Percentiles rank a stretch among this genome's conserved stretches.
Evolutionary conservation across 2,329 filamentous ascomycete species (phyloP).

Genomic region (Coniella lustricola): DNA sequence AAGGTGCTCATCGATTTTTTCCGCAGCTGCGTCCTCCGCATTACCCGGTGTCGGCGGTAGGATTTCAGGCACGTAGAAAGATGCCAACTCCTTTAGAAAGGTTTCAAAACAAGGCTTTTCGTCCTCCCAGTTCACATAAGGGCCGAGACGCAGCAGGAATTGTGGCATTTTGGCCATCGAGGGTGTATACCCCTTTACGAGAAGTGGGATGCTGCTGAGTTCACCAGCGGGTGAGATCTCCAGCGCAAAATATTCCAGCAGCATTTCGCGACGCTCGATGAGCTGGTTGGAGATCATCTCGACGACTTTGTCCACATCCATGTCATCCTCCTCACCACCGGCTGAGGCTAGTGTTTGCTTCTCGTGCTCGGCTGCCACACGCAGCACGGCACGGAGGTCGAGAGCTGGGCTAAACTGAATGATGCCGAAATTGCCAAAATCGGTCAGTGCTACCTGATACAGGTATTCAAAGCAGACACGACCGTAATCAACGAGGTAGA

Average conservation of each 20-base stretch:
- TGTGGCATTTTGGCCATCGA: constrained; percentile 78
- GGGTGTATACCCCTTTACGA: constrained; percentile 85
- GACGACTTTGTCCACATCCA: constrained; percentile 61
- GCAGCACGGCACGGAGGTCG: constrained; percentile 61
- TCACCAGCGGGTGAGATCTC: constrained; percentile 73
- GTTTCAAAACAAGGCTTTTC: constrained; percentile 82
- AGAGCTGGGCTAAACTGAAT: constrained; percentile 76
- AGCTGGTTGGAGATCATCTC: constrained; percentile 61
- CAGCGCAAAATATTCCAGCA: constrained; percentile 86
- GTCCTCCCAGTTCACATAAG: constrained; percentile 77
- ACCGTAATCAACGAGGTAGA: constrained; percentile 91
- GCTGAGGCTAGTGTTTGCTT: constrained; percentile 33
- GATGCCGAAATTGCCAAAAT: constrained; percentile 89
- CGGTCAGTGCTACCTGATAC: constrained; percentile 88
- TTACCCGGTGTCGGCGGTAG: constrained; percentile 48
- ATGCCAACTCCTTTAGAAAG: constrained; percentile 79
- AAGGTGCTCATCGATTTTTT: constrained; percentile 42
- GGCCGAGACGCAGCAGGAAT: constrained; percentile 82
- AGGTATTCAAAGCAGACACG: constrained; percentile 83
- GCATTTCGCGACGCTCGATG: constrained; percentile 73
- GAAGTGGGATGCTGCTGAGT: constrained; percentile 70
- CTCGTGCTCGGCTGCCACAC: constrained; percentile 66
- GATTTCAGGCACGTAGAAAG: constrained; percentile 85
- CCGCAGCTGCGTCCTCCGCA: constrained; percentile 21
- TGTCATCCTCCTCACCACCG: constrained; percentile 40